Evolutionary conservation across 148 eudicot genomes (phyloP).

Genomic region (Silene conica): DNA sequence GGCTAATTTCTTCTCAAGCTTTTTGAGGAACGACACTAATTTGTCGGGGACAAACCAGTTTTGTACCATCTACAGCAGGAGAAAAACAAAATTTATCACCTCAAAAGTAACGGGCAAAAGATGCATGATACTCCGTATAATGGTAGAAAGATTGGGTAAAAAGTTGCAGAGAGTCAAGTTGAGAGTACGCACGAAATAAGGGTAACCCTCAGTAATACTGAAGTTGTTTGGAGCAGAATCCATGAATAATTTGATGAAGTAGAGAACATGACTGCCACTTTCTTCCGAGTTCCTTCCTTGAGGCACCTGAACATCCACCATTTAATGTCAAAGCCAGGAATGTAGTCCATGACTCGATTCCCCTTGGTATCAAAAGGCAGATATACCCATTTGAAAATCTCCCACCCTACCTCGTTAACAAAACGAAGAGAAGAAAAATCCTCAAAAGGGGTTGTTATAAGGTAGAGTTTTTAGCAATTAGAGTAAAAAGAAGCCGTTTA

Average conservation of each 20-base stretch:
- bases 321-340: neutral
- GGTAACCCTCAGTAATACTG: conserved; percentile 38
- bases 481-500: neutral
- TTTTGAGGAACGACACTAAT: conserved; percentile 33
- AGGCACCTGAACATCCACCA: conserved; percentile 51
- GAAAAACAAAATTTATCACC: neutral
- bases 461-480: too few relatives aligned
- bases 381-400: neutral
- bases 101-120: neutral
- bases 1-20: conserved; percentile 29
- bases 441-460: too few relatives aligned
- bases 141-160: neutral
- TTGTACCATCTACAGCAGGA: conserved; percentile 34
- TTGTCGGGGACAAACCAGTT: conserved; percentile 45
- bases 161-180: neutral
- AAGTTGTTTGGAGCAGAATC: conserved; percentile 42
- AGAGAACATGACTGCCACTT: conserved; percentile 55
- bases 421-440: too few relatives aligned
- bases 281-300: conserved; percentile 46
- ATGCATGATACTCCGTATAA: neutral
- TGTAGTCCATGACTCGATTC: neutral
- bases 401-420: neutral
- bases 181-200: conserved; percentile 42
- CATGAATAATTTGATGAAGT: conserved; percentile 45
- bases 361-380: neutral